Evolutionary conservation across 2,329 filamentous ascomycete genomes (phyloP).

Genomic region (Scopulariopsis brevicaulis): DNA sequence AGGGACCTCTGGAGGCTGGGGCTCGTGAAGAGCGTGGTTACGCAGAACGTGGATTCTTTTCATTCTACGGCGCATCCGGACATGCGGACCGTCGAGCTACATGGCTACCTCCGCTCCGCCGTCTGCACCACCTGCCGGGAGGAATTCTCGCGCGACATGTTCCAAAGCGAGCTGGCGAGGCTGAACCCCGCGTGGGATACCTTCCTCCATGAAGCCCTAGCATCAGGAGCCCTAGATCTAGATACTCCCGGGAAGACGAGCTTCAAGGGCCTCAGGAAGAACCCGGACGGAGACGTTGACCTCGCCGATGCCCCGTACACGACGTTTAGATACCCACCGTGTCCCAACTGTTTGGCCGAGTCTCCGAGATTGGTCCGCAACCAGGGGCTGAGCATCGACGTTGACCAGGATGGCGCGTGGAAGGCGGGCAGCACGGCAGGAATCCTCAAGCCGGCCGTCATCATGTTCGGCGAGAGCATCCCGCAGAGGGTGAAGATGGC

Average conservation of each 20-base stretch:
- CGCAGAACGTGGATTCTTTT: constrained; percentile 96
- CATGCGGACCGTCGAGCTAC: constrained; percentile 70
- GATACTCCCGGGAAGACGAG: constrained; percentile 23
- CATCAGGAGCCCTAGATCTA: constrained; percentile 37
- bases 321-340: constrained; percentile 84
- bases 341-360: constrained; percentile 57
- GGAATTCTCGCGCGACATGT: constrained; percentile 58
- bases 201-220: constrained; percentile 64
- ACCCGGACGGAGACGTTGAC: constrained; percentile 92
- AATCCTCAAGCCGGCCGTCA: constrained; percentile 82
- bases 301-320: constrained; percentile 77
- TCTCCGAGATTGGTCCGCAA: constrained; percentile 19
- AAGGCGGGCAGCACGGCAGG: constrained; percentile 53
- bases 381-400: constrained; percentile 45
- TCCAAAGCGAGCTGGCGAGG: constrained; percentile 63
- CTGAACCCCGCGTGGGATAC: constrained; percentile 81
- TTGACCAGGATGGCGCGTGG: constrained; percentile 77
- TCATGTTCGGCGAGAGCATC: constrained; percentile 95
- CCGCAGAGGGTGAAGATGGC: constrained; percentile 53
- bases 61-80: constrained; percentile 67
- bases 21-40: constrained; percentile 66
- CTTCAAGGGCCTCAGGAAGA: constrained; percentile 63
- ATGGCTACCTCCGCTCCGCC: constrained; percentile 76
- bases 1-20: constrained; percentile 61
- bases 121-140: constrained; percentile 70